phyloP scores from a whole-genome alignment of 1,139 yeast genomes.

The Lodderomyces metapsilosis region DNA sequence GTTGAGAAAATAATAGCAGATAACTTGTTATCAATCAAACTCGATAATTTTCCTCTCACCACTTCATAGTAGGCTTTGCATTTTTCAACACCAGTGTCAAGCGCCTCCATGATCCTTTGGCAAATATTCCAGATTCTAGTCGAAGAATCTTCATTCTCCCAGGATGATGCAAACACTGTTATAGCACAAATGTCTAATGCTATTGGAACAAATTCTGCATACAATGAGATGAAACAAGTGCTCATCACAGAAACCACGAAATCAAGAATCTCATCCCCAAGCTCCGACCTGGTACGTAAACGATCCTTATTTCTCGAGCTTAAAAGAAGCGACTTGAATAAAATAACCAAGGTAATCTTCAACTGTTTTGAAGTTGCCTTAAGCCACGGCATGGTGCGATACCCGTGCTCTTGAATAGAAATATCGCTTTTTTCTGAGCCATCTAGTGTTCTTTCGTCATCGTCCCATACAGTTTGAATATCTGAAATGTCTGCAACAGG shows the following conservation, averaged over 20 bases:
- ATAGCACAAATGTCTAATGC: slow-evolving; percentile 31
- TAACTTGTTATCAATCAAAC: slow-evolving; percentile 25
- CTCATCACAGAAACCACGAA: slow-evolving; percentile 24
- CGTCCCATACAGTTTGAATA: slow-evolving; percentile 22
- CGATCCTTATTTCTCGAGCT: slow-evolving; percentile 17
- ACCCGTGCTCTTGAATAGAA: slow-evolving; percentile 10
- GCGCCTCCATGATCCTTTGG: slow-evolving; percentile 1
- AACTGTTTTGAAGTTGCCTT: slow-evolving; percentile 63
- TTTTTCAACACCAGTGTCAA: background rate
- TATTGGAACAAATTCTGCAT: slow-evolving; percentile 30
- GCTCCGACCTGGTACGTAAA: slow-evolving; percentile 22
- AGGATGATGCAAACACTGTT: slow-evolving; percentile 17
- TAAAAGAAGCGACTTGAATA: slow-evolving; percentile 26
- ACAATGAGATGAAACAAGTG: slow-evolving; percentile 34
- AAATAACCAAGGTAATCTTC: slow-evolving; percentile 39
- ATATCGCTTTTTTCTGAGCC: slow-evolving; percentile 8
- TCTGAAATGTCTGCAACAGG: slow-evolving; percentile 14
- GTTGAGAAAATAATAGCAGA: slow-evolving; percentile 25
- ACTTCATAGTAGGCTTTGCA: slow-evolving; percentile 14
- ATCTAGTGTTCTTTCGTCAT: slow-evolving; percentile 11
- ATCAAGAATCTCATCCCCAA: slow-evolving; percentile 21
- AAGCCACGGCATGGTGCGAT: slow-evolving; percentile 60
- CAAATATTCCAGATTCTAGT: slow-evolving; percentile 6
- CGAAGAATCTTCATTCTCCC: slow-evolving; percentile 12
- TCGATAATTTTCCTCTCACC: slow-evolving; percentile 22